Base-by-base conservation (phyloP, 2,329 filamentous ascomycete genomes). In the Talaromyces pinophilus region DNA sequence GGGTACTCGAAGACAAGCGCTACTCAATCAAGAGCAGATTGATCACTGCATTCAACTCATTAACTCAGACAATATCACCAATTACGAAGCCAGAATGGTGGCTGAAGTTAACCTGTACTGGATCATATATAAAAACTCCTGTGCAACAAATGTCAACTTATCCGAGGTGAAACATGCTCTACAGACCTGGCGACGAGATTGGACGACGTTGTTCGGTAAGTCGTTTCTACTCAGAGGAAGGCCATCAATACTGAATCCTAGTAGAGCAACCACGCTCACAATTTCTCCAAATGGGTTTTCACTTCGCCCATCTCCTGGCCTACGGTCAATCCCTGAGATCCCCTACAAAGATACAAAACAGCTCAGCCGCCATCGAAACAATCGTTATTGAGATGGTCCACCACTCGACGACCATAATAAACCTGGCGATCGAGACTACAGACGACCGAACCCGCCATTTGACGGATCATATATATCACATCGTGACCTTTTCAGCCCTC, bases 401-500 rank as follows among this genome's bases (percentile, higher is more conserved):
- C 11, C 74, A 80, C 19, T 80, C 80, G 1, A 77, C 72, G 17
- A 65, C 71, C 1, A 82, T 82, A 59, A 75, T 82, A 17, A 75
- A 76, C 17, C 67, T 81, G 2, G 79, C 79, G 1, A 81, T 82
- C 69, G 77, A 80, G 13, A 81, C 79, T 2, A 72, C 78, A 1
- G 81, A 83, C 57, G 78, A 82, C 25, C 76, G 80, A 1, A 82
- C 80, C 1, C 75, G 76, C 15, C 80, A 83, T 69, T 69, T 82
- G 4, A 82, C 76, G 2, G 81, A 83, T 64, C 81, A 82, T 60
- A 81, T 82, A 22, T 83, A 82, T 66, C 81, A 82, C 66, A 80
- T 82, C 73, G 80, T 82, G 25, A 25, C 79, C 5, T 83, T 82
- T 63, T 77, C 81, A 0, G 80, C 76, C 2, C 46, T 66, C 1